Evolutionary conservation across 208 protist genomes (phyloP), one percentile per base, ranked within the genome.

Genomic region (Naegleria fowleri): DNA sequence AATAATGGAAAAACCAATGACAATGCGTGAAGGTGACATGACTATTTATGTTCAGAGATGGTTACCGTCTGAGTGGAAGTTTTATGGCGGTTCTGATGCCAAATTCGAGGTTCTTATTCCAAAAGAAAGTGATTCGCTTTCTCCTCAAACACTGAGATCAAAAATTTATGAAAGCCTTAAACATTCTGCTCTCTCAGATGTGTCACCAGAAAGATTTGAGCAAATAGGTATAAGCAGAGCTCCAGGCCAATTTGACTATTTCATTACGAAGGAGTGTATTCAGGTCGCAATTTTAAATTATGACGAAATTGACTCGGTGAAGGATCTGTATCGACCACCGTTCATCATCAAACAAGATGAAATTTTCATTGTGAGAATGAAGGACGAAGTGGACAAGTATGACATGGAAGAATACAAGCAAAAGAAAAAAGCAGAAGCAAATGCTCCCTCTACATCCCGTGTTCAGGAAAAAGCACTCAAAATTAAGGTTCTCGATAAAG

Each of bases 211-310:
- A n/a, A 1, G n/a, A 51, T 16, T 40, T 88, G 51, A 55, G 5
- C 5, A 89, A 36, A 41, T 89, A 0, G 41, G 48, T 29, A 41
- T 89, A 19, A 29, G 29, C 11, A 39, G 33, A 19, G 48, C 86
- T 22, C 86, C 86, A 38, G 6, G 0, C 6, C 9, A 39, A n/a
- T 89, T 89, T 16, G 86, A 67, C 11, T 38, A 43, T 41, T 89
- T 39, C 6, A 16, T 55, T 6, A 38, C 29, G 5, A 43, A 86
- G 11, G 83, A 86, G 51, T 86, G 83, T 40, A n/a, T 29, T 40
- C 36, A 89, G 41, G 48, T 89, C 41, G 48, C 48, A 39, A 7
- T 89, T 38, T 41, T 89, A 2, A 39, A 89, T 89, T 89, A n/a
- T 22, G 51, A 89, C 0, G 38, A 39, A 85, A 85, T 29, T 16